A percentile compares a stretch with the other conserved stretches of the same genome.
phyloP scores from a whole-genome alignment of 192 early-diverging fungal species.

The Oehlia diaphana region DNA sequence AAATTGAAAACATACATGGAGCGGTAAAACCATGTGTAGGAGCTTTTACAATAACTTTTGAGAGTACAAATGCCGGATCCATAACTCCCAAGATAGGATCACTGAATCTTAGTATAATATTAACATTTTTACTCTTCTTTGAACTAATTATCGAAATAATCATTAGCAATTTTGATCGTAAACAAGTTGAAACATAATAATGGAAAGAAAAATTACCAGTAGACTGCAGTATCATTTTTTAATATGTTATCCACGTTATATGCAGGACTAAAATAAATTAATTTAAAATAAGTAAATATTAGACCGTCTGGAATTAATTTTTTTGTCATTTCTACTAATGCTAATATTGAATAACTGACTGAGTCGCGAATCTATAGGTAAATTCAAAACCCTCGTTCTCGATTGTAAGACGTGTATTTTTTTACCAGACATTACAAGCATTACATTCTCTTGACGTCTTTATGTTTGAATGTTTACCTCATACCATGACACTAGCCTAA shows the following conservation, averaged over 20 bases:
- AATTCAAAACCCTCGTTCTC: too few relatives aligned
- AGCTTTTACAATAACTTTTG: conserved; percentile 47
- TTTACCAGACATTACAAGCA: too few relatives aligned
- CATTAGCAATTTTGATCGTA: neutral
- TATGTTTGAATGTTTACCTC: too few relatives aligned
- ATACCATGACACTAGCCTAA: neutral
- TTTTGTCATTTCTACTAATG: neutral
- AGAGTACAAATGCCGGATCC: conserved; percentile 41
- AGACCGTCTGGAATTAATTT: neutral
- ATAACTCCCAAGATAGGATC: conserved; percentile 24
- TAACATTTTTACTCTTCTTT: conserved; percentile 39
- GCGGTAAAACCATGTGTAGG: conserved; percentile 55
- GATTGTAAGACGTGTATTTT: too few relatives aligned
- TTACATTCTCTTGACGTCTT: neutral
- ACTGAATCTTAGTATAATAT: conserved; percentile 37
- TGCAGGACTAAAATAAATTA: conserved; percentile 8
- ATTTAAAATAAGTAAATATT: neutral
- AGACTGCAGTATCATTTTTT: conserved; percentile 45
- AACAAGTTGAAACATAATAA: neutral
- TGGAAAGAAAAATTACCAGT: conserved; percentile 37
- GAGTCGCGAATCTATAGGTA: too few relatives aligned
- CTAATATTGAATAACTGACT: too few relatives aligned
- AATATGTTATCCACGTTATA: conserved; percentile 49
- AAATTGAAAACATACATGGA: conserved; percentile 39
- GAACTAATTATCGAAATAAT: conserved; percentile 29